These are phyloP conservation scores for Acaromyces ingoldii DNA, from an alignment of 1,284 basidiomycete genomes.

Conservation along the genomic window DNA sequence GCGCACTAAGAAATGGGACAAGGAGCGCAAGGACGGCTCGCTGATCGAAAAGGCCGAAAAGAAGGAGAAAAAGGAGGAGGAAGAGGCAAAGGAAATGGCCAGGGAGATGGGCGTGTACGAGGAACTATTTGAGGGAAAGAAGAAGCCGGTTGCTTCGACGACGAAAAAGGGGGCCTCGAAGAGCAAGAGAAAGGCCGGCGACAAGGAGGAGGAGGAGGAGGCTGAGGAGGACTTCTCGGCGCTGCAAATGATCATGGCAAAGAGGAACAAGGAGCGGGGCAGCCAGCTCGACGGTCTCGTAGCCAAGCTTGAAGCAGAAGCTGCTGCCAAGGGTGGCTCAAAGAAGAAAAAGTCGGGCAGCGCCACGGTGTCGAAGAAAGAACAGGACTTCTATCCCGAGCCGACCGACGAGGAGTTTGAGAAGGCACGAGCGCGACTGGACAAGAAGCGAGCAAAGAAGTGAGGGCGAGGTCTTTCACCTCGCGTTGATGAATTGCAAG, in stretches of 20 bases:
- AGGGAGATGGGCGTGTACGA: constrained; percentile 49
- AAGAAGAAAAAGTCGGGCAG: constrained; percentile 3
- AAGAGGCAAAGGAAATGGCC: constrained; percentile 36
- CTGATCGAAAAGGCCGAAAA: constrained; percentile 20
- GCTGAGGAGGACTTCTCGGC: constrained; percentile 12
- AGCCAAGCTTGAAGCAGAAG: constrained; percentile 4
- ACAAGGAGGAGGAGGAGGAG: constrained; percentile 9
- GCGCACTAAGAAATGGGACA: constrained; percentile 20
- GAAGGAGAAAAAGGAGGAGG: constrained; percentile 19
- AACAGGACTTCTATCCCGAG: no score
- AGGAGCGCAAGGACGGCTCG: constrained; percentile 23
- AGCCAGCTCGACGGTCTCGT: constrained; percentile 1
- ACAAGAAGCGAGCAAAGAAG: not conserved
- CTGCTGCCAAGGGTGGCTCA: not conserved
- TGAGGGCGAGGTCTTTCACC: no score
- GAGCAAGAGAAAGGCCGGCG: constrained; percentile 11
- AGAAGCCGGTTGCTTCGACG: not conserved
- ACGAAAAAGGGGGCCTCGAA: constrained; percentile 18
- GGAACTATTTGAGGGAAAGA: constrained; percentile 38
- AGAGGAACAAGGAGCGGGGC: not conserved
- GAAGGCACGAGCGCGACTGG: not conserved
- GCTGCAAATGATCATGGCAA: constrained; percentile 2
- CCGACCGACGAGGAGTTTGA: not conserved
- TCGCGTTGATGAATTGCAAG: no score
- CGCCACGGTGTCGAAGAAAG: not conserved